Percentiles rank a stretch among this genome's conserved stretches.
Evolutionary conservation across 345 rosid species (phyloP).

Genomic region (Trapa incisa): DNA sequence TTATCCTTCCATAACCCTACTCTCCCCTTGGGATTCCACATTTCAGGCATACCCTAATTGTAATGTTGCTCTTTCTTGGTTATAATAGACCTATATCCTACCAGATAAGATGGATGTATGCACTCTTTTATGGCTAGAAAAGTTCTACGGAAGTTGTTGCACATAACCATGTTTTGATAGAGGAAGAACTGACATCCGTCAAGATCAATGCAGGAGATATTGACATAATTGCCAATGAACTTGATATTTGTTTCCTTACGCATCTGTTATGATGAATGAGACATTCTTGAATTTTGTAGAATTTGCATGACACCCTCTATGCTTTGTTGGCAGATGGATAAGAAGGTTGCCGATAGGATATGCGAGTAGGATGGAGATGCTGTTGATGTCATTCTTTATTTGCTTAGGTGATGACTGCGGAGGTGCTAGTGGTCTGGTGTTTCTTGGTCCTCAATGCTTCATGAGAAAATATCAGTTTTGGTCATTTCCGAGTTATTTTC

Average conservation of each 20-base stretch:
- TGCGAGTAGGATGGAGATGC: conserved; percentile 96
- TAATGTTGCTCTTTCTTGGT: background rate
- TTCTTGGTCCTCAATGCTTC: too few relatives aligned
- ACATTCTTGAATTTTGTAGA: background rate
- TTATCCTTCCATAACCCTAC: too few relatives aligned
- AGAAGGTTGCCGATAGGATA: conserved; percentile 80
- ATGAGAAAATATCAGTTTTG: too few relatives aligned
- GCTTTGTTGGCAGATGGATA: conserved; percentile 47
- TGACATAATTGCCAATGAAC: conserved; percentile 79
- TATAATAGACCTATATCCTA: background rate
- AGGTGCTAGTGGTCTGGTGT: too few relatives aligned
- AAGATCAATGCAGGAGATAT: conserved; percentile 87
- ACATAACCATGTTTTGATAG: conserved; percentile 14
- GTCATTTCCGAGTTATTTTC: too few relatives aligned
- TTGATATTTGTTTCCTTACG: conserved; percentile 46
- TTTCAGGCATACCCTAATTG: too few relatives aligned
- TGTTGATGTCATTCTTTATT: conserved; percentile 68
- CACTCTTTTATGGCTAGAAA: background rate
- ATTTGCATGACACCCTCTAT: background rate
- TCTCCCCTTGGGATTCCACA: too few relatives aligned
- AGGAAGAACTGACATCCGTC: conserved; percentile 92
- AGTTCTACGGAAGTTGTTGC: background rate
- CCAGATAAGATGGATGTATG: too few relatives aligned
- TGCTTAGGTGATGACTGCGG: conserved; percentile 33
- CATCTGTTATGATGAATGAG: conserved; percentile 1